Base-by-base conservation (phyloP, 108 stramenopile genomes). In the Cylindrotheca closterium region DNA sequence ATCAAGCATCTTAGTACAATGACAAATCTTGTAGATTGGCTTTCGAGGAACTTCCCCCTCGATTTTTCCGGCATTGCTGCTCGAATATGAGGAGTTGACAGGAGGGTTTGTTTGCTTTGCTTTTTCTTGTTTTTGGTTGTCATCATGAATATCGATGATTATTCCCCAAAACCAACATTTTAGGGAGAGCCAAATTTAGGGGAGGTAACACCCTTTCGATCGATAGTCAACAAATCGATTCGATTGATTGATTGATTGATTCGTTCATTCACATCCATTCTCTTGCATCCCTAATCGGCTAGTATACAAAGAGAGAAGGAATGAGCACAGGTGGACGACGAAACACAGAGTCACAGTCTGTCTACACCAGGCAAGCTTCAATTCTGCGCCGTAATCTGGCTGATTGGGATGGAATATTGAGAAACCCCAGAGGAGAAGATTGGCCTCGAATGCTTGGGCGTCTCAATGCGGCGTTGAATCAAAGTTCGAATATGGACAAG, bases 371-470 rank as follows among this genome's bases (percentile, higher is more conserved):
- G 7, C 88, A 90, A 58, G 87, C 87, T 12, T 74, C 75, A 8
- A 88, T 93, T 60, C 59, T 93, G 21, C 79, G 92, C 25, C 85
- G 81, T 63, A 93, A 93, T 71, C 47, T 93, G 30, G 64, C 63
- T 25, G 85, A 88, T 62, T 93, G 92, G 88, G 92, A 93, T 68
- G 58, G 47, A 28, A 81, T 77, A 63, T 61, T 93, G 15, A 72
- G 73, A 28, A 74, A 80, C 47, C 73, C 85, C 0, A 55, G 67
- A 31, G 92, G 88, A 72, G 92, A 89, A 66, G 85, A 86, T 60
- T 93, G 92, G 92, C 88, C 87, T 1, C 78, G 82, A 7, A 93
- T 88, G 88, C 61, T 93, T 22, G 87, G 92, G 28, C 59, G 91
- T 54, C 60, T 92, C 53, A 92, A 92, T 69, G 91, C 91, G 12